Conservation (phyloP, 805 yeast species). For the Yarrowia porcina region DNA sequence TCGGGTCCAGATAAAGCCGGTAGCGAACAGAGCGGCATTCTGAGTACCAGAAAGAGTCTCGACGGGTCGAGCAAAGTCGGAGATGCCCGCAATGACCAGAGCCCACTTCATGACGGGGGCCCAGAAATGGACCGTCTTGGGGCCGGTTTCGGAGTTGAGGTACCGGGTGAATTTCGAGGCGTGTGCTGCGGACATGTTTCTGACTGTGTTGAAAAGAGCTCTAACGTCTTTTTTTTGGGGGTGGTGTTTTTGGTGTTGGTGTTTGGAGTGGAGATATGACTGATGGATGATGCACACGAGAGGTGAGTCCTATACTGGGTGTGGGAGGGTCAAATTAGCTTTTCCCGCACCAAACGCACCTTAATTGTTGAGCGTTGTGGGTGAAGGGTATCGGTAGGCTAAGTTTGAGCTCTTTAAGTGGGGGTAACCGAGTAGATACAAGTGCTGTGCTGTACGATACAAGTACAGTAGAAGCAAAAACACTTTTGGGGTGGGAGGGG, state of each 20-base stretch:
- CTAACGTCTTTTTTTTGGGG: not conserved
- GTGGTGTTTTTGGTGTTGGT: no score
- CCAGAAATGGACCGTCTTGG: conserved; percentile 97
- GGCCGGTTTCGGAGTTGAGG: conserved; percentile 87
- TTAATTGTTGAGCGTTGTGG: conserved; percentile 13
- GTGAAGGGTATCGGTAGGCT: not conserved
- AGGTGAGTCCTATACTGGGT: not conserved
- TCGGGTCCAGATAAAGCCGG: conserved; percentile 96
- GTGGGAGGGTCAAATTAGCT: conserved; percentile 10
- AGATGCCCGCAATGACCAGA: conserved; percentile 85
- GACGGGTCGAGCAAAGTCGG: conserved; percentile 84
- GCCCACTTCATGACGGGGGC: conserved; percentile 67
- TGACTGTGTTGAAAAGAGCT: not conserved
- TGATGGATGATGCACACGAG: no score
- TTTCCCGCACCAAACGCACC: not conserved
- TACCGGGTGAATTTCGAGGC: conserved; percentile 55
- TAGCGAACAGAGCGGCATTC: conserved; percentile 78
- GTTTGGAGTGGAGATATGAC: not conserved
- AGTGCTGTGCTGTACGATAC: no score
- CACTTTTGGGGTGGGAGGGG: no score
- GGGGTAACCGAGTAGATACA: not conserved
- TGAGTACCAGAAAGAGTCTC: conserved; percentile 88
- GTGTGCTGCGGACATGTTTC: conserved; percentile 27
- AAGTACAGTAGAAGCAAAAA: no score
- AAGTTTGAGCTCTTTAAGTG: not conserved